Evolutionary conservation across 805 yeast genomes (phyloP), one percentile per base, ranked within the genome.

Genomic region (Wickerhamomyces hampshirensis): DNA sequence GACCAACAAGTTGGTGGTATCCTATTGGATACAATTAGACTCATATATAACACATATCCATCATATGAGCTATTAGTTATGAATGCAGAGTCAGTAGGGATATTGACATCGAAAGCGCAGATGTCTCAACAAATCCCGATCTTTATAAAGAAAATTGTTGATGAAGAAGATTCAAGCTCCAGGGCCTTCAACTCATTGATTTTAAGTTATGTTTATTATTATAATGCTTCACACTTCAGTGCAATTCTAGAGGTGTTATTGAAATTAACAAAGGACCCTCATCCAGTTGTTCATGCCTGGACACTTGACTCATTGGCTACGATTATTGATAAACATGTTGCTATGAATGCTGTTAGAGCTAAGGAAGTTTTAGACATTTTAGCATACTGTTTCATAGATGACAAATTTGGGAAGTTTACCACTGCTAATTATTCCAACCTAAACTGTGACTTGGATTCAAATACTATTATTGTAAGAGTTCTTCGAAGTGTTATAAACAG

Each of bases 281-380:
- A 89, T 53, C 96, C 96, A 0, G 63, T 75, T 1, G 88, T 93
- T 13, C 89, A 85, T 53, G 70, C 75, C 37, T 81, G 88, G 69
- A 69, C 91, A 1, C 55, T 88, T 47, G 72, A 71, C 31, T 73
- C 93, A 0, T 54, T 83, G 29, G 58, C 73, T 3, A 60, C 71
- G 1, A 56, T 84, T 10, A 63, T 88, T 21, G 77, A 75, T 26
- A 74, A 71, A 23, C 77, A 80, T 33, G 62, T 69, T 7, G 49
- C 73, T 8, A 68, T 74, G 17, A 73, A 69, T 37, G 49, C 63
- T 2, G 43, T 53, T 5, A 60, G 69, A 11, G 66, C 80, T 1
- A 55, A 72, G 3, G 64, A 64, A 13, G 50, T 80, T 0, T 39
- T 83, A 4, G 41, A 52, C 1, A 50, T 64, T 0, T 39, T 79